Percentiles rank a stretch among this genome's conserved stretches.
Conservation (phyloP, 805 yeast species). For the Candida piceae region DNA sequence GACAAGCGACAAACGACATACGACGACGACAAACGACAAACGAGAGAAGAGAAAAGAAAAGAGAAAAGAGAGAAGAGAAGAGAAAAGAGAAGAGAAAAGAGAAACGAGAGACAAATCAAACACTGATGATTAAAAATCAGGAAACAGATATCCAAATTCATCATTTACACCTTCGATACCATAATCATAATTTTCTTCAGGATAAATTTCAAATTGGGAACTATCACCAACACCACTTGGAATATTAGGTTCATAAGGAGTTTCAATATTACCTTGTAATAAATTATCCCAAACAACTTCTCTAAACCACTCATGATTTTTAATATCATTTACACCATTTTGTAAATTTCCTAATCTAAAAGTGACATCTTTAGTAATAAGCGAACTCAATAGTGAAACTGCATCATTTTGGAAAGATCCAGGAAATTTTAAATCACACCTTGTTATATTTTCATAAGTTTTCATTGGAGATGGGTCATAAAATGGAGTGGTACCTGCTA, state of each 20-base stretch:
- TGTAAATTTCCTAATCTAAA: constrained; percentile 53
- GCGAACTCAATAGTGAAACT: constrained; percentile 44
- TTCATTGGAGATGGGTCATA: constrained; percentile 63
- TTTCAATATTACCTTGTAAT: constrained; percentile 51
- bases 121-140: constrained; percentile 28
- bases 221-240: constrained; percentile 62
- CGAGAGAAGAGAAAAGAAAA: too few relatives aligned
- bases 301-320: constrained; percentile 54
- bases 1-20: too few relatives aligned
- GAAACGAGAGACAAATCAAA: too few relatives aligned
- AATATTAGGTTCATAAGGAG: constrained; percentile 62
- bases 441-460: constrained; percentile 54
- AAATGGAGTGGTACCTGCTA: constrained; percentile 60
- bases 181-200: constrained; percentile 79
- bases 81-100: too few relatives aligned
- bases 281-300: constrained; percentile 61
- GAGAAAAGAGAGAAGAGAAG: too few relatives aligned
- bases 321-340: constrained; percentile 53
- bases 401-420: constrained; percentile 52
- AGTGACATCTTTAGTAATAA: constrained; percentile 53
- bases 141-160: constrained; percentile 28
- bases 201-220: constrained; percentile 62
- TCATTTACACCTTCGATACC: constrained; percentile 55
- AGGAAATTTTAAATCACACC: constrained; percentile 51
- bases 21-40: too few relatives aligned